Evolutionary conservation across 345 rosid species (phyloP), one percentile per base, ranked within the genome.

Genomic region (Eutrema heterophyllum): DNA sequence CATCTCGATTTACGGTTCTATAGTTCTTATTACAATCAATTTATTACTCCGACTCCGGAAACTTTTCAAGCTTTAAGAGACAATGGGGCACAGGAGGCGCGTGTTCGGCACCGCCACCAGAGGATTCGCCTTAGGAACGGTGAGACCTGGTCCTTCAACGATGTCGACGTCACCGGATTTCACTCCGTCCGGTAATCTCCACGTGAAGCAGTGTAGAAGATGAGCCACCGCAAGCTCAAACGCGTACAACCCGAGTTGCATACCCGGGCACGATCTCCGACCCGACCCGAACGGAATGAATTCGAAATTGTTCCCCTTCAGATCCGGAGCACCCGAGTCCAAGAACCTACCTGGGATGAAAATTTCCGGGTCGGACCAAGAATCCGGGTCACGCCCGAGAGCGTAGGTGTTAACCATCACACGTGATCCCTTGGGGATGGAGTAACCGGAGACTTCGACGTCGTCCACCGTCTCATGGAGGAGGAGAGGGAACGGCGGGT

Each of bases 401-500:
- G 88, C 87, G 65, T 75, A 84, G 2, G 86, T 75, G 38, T 83
- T 90, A 81, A 90, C 71, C 84, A 88, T 85, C 50, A 90, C 78
- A 14, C 87, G 78, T 2, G 97, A 75, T 12, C 72, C 81, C 40
- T 81, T 77, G 1, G 92, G 92, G 26, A 88, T 78, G 45, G 5
- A 46, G 66, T 81, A 90, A 2, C 90, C 88, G 3, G 82, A 76
- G 7, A 90, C 69, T 49, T 70, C 88, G 1, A 86, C 8, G 26
- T 84, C 81, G 45, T 66, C 80, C 7, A 84, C 64, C 0, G 90
- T 69, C 82, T 88, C 90, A 6, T 86, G 94, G 56, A 90, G 87
- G 68, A 86, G 87, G 44, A 88, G 85, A 11, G 94, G 94, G 75
- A 90, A 85, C 44, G 97, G 94, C 1, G 94, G 97, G 77, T 88